A percentile compares a stretch with the other conserved stretches of the same genome.
phyloP scores from a whole-genome alignment of 73 alveolate genomes.

The Blepharisma stoltei region DNA sequence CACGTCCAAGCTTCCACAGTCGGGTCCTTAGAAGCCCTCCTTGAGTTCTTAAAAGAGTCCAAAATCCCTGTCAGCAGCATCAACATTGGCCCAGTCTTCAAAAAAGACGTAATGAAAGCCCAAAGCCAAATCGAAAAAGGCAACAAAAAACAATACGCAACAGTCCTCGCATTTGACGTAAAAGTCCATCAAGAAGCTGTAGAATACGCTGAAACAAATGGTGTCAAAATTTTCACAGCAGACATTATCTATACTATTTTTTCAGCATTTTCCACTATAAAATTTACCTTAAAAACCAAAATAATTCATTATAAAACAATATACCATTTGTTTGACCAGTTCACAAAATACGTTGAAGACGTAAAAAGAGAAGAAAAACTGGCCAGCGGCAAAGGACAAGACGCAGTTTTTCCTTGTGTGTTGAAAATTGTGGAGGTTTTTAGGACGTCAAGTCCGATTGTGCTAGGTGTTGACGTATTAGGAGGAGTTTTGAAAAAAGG shows the following conservation, averaged over 20 bases:
- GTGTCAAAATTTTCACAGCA: conserved; percentile 95
- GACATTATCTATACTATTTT: conserved; percentile 95
- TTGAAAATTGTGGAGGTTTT: conserved; percentile 80
- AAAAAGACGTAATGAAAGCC: conserved; percentile 94
- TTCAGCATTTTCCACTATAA: too few relatives aligned
- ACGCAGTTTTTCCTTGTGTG: conserved; percentile 96
- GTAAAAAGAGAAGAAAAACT: conserved; percentile 88
- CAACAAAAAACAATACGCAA: conserved; percentile 83
- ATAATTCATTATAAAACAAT: too few relatives aligned
- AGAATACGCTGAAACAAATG: conserved; percentile 95
- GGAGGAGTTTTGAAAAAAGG: conserved; percentile 93
- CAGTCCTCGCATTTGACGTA: conserved; percentile 97
- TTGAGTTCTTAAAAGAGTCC: conserved; percentile 79
- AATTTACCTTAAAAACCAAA: too few relatives aligned
- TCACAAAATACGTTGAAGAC: conserved; percentile 86
- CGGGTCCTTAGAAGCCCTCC: conserved; percentile 98
- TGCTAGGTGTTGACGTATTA: conserved; percentile 81
- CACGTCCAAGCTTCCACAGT: conserved; percentile 98
- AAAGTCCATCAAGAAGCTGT: conserved; percentile 96
- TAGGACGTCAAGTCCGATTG: conserved; percentile 74
- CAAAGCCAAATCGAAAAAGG: conserved; percentile 20
- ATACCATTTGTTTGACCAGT: conserved; percentile 97
- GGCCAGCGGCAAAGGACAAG: conserved; percentile 73
- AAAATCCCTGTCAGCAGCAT: conserved; percentile 92
- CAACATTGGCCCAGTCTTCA: conserved; percentile 95